These are phyloP conservation scores for Paulownia fortunei DNA, from an alignment of 257 asterid species.

Conservation along the genomic window DNA sequence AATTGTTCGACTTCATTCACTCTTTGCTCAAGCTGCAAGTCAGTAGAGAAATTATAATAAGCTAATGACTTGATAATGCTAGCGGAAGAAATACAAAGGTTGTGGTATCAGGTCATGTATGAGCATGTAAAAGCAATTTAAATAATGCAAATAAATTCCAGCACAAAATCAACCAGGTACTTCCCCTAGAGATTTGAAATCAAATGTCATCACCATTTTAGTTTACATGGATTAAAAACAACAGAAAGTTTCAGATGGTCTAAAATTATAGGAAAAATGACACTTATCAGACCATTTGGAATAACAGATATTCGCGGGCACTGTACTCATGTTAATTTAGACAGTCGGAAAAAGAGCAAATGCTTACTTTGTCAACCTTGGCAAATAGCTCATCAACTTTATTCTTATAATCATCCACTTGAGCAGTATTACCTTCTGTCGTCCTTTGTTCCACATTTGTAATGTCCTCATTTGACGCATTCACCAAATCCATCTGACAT, in stretches of 20 bases:
- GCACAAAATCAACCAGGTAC: not conserved
- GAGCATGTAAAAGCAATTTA: conserved; percentile 20
- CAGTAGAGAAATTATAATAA: conserved; percentile 23
- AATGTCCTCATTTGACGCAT: conserved; percentile 30
- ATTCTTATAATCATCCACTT: conserved; percentile 48
- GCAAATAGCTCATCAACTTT: conserved; percentile 61
- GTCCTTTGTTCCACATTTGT: conserved; percentile 31
- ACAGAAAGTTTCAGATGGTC: not conserved
- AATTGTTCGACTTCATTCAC: conserved; percentile 73
- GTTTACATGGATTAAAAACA: not conserved
- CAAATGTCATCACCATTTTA: conserved; percentile 8
- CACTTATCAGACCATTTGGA: not conserved
- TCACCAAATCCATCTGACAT: conserved; percentile 48
- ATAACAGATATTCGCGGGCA: not conserved
- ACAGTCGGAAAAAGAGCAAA: conserved; percentile 5
- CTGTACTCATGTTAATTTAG: conserved; percentile 4
- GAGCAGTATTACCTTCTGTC: conserved; percentile 43
- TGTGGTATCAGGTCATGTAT: conserved; percentile 9
- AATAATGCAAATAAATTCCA: not conserved
- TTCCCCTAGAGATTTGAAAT: not conserved
- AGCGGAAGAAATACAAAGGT: not conserved
- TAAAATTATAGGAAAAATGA: conserved; percentile 7
- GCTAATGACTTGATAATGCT: not conserved
- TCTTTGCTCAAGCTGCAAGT: conserved; percentile 78
- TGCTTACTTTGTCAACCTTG: conserved; percentile 64